Percentiles rank a stretch among this genome's conserved stretches.
Evolutionary conservation across 23 red algal genomes (phyloP).

Genomic region (Agarophyton chilense): DNA sequence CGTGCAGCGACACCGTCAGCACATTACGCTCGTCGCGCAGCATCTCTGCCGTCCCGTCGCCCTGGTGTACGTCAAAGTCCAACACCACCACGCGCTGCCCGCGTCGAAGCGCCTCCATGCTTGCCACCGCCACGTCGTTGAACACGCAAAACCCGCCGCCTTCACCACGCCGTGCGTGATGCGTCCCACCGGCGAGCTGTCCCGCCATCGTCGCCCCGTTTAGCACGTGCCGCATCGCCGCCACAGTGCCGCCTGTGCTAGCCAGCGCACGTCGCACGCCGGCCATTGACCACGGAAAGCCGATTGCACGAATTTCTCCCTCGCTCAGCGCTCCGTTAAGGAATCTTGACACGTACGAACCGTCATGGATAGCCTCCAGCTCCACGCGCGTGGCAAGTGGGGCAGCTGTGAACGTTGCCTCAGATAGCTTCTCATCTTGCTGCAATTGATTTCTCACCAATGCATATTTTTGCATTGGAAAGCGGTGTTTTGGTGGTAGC

Average conservation of each 20-base stretch:
- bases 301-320: conserved; percentile 41
- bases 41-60: conserved; percentile 54
- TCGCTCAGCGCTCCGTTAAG: conserved; percentile 31
- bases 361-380: conserved; percentile 26
- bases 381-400: conserved; percentile 59
- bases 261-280: conserved; percentile 56
- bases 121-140: conserved; percentile 34
- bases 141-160: conserved; percentile 63
- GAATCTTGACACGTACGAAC: conserved; percentile 33
- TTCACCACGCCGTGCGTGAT: conserved; percentile 56
- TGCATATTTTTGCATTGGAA: conserved; percentile 71
- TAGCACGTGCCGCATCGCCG: conserved; percentile 53
- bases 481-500: conserved; percentile 72
- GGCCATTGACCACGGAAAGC: conserved; percentile 60
- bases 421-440: background rate
- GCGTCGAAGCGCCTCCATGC: conserved; percentile 10
- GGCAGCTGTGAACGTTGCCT: conserved; percentile 20
- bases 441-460: conserved; percentile 45
- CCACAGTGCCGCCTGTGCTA: conserved; percentile 73
- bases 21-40: conserved; percentile 12
- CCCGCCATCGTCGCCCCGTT: conserved; percentile 29
- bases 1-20: conserved; percentile 65
- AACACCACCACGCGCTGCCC: conserved; percentile 9
- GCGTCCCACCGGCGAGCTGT: conserved; percentile 77
- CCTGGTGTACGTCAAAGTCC: conserved; percentile 62